phyloP scores from a whole-genome alignment of 345 rosid genomes.

The Citrus reticulata region DNA sequence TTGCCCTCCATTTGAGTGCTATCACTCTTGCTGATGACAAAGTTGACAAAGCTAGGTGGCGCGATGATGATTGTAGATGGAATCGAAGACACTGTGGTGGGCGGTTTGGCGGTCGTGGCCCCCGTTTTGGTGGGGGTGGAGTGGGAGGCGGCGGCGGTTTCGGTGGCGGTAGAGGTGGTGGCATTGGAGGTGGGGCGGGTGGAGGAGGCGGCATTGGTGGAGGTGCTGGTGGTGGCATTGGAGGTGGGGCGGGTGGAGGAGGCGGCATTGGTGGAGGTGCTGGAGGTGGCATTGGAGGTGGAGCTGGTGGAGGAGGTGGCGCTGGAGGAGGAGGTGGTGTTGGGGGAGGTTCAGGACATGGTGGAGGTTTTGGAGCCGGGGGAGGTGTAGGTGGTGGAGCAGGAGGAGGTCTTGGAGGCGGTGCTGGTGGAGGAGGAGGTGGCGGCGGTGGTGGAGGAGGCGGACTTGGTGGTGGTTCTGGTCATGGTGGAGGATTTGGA shows the following conservation, averaged over 20 bases:
- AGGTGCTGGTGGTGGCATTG: slow-evolving; percentile 17
- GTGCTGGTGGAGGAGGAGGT: slow-evolving; percentile 33
- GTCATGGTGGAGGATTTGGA: slow-evolving; percentile 38
- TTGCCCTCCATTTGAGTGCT: slow-evolving; percentile 14
- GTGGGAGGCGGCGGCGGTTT: slow-evolving; percentile 30
- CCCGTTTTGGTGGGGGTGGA: slow-evolving; percentile 24
- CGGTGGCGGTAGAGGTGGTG: slow-evolving; percentile 34
- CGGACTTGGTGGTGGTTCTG: slow-evolving; percentile 45
- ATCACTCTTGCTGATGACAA: slow-evolving; percentile 29
- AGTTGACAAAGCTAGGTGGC: slow-evolving; percentile 23
- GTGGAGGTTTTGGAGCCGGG: slow-evolving; percentile 40
- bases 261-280: slow-evolving; percentile 19
- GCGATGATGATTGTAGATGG: slow-evolving; percentile 39
- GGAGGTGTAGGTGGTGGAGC: slow-evolving; percentile 39
- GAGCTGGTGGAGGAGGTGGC: not conserved
- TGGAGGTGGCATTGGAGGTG: slow-evolving; percentile 29
- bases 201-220: slow-evolving; percentile 10
- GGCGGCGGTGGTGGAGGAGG: slow-evolving; percentile 37
- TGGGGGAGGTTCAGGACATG: slow-evolving; percentile 36
- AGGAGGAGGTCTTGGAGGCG: slow-evolving; percentile 33
- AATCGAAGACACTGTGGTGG: slow-evolving; percentile 14
- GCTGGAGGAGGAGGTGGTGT: slow-evolving; percentile 30
- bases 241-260: slow-evolving; percentile 13
- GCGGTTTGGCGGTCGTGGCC: slow-evolving; percentile 20
- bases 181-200: slow-evolving; percentile 2